Evolutionary conservation across 2,329 filamentous ascomycete genomes (phyloP).

Genomic region (Sporothrix globosa): DNA sequence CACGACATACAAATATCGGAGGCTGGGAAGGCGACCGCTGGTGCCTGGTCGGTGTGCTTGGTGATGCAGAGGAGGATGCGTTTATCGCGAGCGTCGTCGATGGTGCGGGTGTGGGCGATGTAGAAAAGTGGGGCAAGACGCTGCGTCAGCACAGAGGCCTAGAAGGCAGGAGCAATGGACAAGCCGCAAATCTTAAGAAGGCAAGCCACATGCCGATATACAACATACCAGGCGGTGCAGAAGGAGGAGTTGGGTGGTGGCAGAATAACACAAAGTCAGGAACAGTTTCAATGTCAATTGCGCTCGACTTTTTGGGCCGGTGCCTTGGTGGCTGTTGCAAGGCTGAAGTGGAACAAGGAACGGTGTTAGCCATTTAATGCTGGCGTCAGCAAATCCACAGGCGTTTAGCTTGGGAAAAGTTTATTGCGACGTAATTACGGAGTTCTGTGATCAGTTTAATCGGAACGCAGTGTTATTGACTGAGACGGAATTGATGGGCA

Average conservation of each 20-base stretch:
- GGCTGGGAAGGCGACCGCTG: not conserved
- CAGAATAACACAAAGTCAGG: not conserved
- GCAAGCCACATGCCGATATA: constrained; percentile 7
- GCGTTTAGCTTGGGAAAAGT: too few relatives aligned
- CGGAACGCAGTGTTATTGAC: not conserved
- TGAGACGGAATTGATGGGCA: not conserved
- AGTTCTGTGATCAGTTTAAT: too few relatives aligned
- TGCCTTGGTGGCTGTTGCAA: not conserved
- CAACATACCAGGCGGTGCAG: not conserved
- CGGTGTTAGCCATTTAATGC: not conserved
- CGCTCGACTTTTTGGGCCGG: not conserved
- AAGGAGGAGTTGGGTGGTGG: not conserved
- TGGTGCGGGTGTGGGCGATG: not conserved
- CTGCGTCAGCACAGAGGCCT: constrained; percentile 11
- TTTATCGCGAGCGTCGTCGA: not conserved
- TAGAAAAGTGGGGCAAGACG: constrained; percentile 9
- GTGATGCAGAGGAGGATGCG: not conserved
- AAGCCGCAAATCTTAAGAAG: not conserved
- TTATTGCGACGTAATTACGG: too few relatives aligned
- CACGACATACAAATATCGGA: not conserved
- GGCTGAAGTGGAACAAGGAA: constrained; percentile 14
- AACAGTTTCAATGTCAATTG: not conserved
- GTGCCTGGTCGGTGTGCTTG: not conserved
- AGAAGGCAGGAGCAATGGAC: constrained; percentile 19
- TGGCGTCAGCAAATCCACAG: constrained; percentile 22